Conservation (phyloP, 2,329 filamentous ascomycete species). For the Cryphonectria carpinicola region DNA sequence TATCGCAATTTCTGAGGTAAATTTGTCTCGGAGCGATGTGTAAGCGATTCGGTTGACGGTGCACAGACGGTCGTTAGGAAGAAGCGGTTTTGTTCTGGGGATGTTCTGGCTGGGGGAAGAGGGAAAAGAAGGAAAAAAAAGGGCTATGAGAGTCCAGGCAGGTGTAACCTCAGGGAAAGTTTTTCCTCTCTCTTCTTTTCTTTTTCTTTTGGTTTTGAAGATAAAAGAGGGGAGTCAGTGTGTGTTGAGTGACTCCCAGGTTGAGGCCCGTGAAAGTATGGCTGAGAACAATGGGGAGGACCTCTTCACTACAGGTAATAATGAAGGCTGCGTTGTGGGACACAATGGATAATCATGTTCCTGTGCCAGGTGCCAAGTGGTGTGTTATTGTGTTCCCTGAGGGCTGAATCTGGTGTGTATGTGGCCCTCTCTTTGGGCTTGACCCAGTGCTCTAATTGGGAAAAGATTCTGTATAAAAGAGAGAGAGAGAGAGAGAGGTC, state of each 20-base stretch:
- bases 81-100: neutral
- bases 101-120: neutral
- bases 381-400: slow-evolving; percentile 21
- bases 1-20: slow-evolving; percentile 16
- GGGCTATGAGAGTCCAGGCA: neutral
- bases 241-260: neutral
- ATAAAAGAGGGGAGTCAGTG: neutral
- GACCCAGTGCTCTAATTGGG: slow-evolving; percentile 12
- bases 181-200: neutral
- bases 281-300: neutral
- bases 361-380: slow-evolving; percentile 21
- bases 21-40: slow-evolving; percentile 25
- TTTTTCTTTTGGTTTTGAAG: neutral
- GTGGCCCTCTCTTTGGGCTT: slow-evolving; percentile 13
- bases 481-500: neutral
- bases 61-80: slow-evolving; percentile 15
- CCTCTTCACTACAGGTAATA: neutral
- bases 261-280: neutral
- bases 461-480: neutral
- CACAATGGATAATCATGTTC: slow-evolving; percentile 1
- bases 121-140: neutral
- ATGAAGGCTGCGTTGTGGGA: neutral
- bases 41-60: slow-evolving; percentile 11
- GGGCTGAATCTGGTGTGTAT: slow-evolving; percentile 14
- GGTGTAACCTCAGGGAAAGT: neutral